phyloP scores from a whole-genome alignment of 2,329 filamentous ascomycete species.

The Aspergillus jensenii region DNA sequence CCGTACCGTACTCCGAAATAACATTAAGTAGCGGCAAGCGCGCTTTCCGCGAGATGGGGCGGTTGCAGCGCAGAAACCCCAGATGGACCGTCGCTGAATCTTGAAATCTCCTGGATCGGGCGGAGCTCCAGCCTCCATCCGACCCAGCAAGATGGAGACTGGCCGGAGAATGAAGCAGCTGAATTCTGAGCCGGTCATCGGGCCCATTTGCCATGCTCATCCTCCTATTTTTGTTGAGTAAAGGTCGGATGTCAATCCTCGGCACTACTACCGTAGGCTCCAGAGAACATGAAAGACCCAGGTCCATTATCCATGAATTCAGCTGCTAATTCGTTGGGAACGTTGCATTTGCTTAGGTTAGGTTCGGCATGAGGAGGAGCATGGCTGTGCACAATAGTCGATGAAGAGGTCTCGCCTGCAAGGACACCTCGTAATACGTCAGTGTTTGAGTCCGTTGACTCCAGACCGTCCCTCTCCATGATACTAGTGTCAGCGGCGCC shows the following conservation, averaged over 20 bases:
- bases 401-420: conserved; percentile 15
- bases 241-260: conserved; percentile 10
- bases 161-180: neutral
- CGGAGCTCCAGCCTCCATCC: conserved; percentile 5
- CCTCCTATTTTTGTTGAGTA: conserved; percentile 1
- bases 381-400: conserved; percentile 13
- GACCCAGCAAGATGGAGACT: neutral
- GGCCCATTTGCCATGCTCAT: conserved; percentile 4
- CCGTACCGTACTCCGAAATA: neutral
- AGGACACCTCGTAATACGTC: conserved; percentile 23
- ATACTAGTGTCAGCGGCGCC: conserved; percentile 15
- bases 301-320: conserved; percentile 5
- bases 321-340: conserved; percentile 1
- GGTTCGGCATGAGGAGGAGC: conserved; percentile 6
- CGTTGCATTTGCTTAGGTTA: conserved; percentile 9
- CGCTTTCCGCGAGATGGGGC: conserved; percentile 37
- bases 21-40: conserved; percentile 35
- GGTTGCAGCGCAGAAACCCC: conserved; percentile 37
- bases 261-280: conserved; percentile 6
- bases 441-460: conserved; percentile 10
- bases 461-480: conserved; percentile 16
- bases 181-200: conserved; percentile 4
- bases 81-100: conserved; percentile 16
- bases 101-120: conserved; percentile 1
- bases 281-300: conserved; percentile 1